Evolutionary conservation across 2,329 filamentous ascomycete genomes (phyloP), one percentile per base, ranked within the genome.

Genomic region (Cordyceps tenuipes): DNA sequence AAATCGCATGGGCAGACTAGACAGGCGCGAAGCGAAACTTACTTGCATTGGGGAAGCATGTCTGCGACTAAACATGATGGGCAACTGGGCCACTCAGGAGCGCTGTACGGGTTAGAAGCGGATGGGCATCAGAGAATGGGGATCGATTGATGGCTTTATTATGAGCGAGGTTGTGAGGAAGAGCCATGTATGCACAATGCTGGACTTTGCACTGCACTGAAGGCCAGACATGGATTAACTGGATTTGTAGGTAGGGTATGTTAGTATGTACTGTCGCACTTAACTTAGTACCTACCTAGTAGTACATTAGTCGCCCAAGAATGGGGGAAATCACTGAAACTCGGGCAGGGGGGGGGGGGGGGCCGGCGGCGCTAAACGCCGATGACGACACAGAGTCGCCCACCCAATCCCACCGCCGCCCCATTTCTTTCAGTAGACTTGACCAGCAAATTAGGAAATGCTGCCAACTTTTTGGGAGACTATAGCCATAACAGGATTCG

Each of bases 11-110:
- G 21, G 36, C n/a, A 43, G 52, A 43, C 50, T 41, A 34, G 44
- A 36, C 34, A 41, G 43, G 31, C 31, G 48, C 44, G 52, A 39
- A 62, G 48, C 44, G 52, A 39, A 62, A 65, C 64, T 56, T 65
- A 65, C 64, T 63, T 61, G 61, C 47, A 62, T 46, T 39, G 61
- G 61, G 12, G 64, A 46, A 50, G 58, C 61, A 46, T 61, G 64
- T 49, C 62, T 60, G 46, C 63, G 64, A 43, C 63, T 63, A 64
- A 66, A 64, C 64, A 66, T 66, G 49, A 46, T 44, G 61, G 26
- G 43, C 51, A 59, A 55, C 29, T 47, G 41, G 12, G 52, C 48
- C 36, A 47, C 47, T 36, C 36, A 29, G 26, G 15, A 39, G 47
- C 36, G 47, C 52, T 43, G n/a, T 31, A 36, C 53, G 21, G 39